Percentiles rank a stretch among this genome's conserved stretches.
These are phyloP conservation scores for Herpotrichia juniperi DNA, from an alignment of 2,329 filamentous ascomycete species.

Conservation along the genomic window DNA sequence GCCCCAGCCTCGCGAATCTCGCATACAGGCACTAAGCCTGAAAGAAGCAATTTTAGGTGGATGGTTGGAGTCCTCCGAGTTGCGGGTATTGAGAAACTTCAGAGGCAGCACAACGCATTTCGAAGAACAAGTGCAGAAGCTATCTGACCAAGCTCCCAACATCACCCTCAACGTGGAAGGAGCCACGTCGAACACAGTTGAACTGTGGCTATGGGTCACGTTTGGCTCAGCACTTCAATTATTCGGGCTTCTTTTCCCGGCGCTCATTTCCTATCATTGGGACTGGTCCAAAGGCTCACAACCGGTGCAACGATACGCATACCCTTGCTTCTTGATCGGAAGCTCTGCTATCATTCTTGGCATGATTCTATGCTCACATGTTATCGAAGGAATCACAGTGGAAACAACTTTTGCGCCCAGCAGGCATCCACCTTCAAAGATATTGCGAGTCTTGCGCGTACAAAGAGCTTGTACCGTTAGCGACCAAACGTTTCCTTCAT, in stretches of 20 bases:
- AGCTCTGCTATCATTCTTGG: neutral
- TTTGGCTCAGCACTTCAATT: slow-evolving; percentile 4
- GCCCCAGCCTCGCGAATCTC: neutral
- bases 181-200: neutral
- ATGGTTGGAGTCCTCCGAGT: neutral
- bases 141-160: slow-evolving; percentile 1
- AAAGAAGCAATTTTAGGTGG: neutral
- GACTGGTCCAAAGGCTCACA: neutral
- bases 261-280: slow-evolving; percentile 2
- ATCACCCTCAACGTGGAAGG: slow-evolving; percentile 6
- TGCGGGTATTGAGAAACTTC: neutral
- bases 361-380: slow-evolving; percentile 7
- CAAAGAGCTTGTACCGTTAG: slow-evolving; percentile 1
- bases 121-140: neutral
- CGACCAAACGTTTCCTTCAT: slow-evolving; percentile 5
- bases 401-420: slow-evolving; percentile 2
- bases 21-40: neutral
- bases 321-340: slow-evolving; percentile 5
- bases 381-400: slow-evolving; percentile 2
- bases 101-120: neutral
- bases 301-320: neutral
- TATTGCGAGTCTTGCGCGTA: neutral
- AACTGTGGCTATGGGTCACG: slow-evolving; percentile 2
- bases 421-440: neutral
- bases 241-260: slow-evolving; percentile 1